These are phyloP conservation scores for Cadophora luteo-olivacea DNA, from an alignment of 2,329 filamentous ascomycete genomes.

Conservation along the genomic window DNA sequence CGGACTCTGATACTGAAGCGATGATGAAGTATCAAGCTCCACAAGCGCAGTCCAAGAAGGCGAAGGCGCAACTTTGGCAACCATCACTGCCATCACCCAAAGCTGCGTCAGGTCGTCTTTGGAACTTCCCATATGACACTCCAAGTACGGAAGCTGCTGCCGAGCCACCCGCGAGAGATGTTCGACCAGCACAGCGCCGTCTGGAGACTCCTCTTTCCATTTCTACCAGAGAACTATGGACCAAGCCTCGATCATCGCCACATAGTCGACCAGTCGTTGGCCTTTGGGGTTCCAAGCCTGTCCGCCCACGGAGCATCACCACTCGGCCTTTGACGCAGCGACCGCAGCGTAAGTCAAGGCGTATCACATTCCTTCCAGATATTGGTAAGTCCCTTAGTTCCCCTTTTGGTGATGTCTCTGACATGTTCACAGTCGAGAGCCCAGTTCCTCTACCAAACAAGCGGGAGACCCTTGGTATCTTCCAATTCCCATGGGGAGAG, in stretches of 20 bases:
- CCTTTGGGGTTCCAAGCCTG: slow-evolving; percentile 42
- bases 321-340: slow-evolving; percentile 56
- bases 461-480: slow-evolving; percentile 66
- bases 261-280: slow-evolving; percentile 32
- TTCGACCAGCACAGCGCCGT: slow-evolving; percentile 39
- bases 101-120: slow-evolving; percentile 35
- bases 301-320: slow-evolving; percentile 40
- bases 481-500: slow-evolving; percentile 72
- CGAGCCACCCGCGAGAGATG: slow-evolving; percentile 40
- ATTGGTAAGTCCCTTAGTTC: slow-evolving; percentile 48
- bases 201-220: slow-evolving; percentile 31
- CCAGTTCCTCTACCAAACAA: slow-evolving; percentile 64
- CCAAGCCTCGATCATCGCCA: slow-evolving; percentile 33
- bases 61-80: slow-evolving; percentile 38
- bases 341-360: slow-evolving; percentile 61
- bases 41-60: slow-evolving; percentile 4
- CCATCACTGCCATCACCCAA: slow-evolving; percentile 23
- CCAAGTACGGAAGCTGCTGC: slow-evolving; percentile 18
- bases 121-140: slow-evolving; percentile 36
- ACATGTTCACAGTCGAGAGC: slow-evolving; percentile 55
- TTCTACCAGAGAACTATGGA: slow-evolving; percentile 41
- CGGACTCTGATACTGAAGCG: slow-evolving; percentile 28
- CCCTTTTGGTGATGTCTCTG: not conserved
- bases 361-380: slow-evolving; percentile 66
- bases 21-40: slow-evolving; percentile 17